Evolutionary conservation across 208 protist species (phyloP).

Genomic region (Endotrypanum monterogeii): DNA sequence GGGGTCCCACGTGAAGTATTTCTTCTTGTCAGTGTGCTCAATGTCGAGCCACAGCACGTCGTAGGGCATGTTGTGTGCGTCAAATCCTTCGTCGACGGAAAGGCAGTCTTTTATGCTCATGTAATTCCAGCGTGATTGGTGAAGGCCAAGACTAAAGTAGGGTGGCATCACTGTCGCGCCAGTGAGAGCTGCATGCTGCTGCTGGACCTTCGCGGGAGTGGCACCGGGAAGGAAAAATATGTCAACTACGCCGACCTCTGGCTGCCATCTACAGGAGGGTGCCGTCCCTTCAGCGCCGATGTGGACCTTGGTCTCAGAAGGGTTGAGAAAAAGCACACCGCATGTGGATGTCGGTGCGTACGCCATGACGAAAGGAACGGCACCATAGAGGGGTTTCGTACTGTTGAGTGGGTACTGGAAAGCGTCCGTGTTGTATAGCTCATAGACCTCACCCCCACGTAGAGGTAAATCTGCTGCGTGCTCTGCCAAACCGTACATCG

Average conservation of each 20-base stretch:
- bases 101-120: constrained; percentile 92
- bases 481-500: constrained; percentile 96
- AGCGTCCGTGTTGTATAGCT: constrained; percentile 98
- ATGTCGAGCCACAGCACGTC: constrained; percentile 99
- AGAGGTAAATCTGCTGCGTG: constrained; percentile 94
- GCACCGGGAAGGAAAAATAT: constrained; percentile 96
- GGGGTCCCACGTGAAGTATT: constrained; percentile 98
- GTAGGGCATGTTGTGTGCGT: constrained; percentile 96
- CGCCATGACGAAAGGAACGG: constrained; percentile 96
- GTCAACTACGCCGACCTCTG: constrained; percentile 95
- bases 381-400: constrained; percentile 95
- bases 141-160: constrained; percentile 97
- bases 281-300: constrained; percentile 29
- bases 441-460: constrained; percentile 78
- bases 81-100: constrained; percentile 92
- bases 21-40: constrained; percentile 98
- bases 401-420: constrained; percentile 97
- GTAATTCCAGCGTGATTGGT: constrained; percentile 99
- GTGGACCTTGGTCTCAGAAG: constrained; percentile 79
- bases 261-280: constrained; percentile 85
- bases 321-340: constrained; percentile 96
- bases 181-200: constrained; percentile 94
- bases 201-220: constrained; percentile 84
- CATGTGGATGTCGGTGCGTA: constrained; percentile 64
- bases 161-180: constrained; percentile 95